These are phyloP conservation scores for Chlamydomonas schloesseri DNA, from an alignment of 139 green algal genomes.

Conservation along the genomic window DNA sequence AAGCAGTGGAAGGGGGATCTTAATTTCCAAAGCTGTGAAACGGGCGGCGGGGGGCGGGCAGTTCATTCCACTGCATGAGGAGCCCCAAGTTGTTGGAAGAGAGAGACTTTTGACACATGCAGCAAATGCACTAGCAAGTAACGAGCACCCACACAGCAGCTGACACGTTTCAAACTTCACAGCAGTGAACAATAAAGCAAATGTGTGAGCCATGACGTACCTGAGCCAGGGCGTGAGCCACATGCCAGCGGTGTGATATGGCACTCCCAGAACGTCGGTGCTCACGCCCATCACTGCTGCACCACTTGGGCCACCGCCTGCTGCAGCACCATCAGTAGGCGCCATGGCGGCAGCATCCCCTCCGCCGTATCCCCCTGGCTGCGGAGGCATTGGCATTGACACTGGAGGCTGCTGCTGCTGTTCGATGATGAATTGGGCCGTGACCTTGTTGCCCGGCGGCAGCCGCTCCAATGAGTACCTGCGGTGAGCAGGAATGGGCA, in stretches of 20 bases:
- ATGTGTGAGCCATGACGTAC: no score
- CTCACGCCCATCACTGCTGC: not conserved
- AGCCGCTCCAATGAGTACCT: constrained; percentile 59
- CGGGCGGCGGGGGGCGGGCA: no score
- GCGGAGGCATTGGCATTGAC: no score
- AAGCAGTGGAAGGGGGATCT: no score
- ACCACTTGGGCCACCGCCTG: not conserved
- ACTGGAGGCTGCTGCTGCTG: not conserved
- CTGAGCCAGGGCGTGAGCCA: constrained; percentile 50
- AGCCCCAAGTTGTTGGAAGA: no score
- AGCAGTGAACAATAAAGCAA: no score
- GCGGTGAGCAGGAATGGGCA: not conserved
- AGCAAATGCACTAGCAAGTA: no score
- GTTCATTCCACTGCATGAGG: no score
- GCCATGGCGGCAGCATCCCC: not conserved
- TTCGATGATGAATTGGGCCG: constrained; percentile 30
- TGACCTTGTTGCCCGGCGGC: constrained; percentile 40
- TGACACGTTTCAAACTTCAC: no score
- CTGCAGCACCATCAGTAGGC: not conserved
- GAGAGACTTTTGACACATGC: no score
- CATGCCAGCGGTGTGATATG: constrained; percentile 32
- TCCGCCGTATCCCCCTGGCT: not conserved
- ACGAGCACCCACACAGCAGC: no score
- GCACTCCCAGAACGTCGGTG: constrained; percentile 37
- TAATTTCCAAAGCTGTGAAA: no score